Base-by-base conservation (phyloP, 148 eudicot species). In the Rhododendron kiyosumense region DNA sequence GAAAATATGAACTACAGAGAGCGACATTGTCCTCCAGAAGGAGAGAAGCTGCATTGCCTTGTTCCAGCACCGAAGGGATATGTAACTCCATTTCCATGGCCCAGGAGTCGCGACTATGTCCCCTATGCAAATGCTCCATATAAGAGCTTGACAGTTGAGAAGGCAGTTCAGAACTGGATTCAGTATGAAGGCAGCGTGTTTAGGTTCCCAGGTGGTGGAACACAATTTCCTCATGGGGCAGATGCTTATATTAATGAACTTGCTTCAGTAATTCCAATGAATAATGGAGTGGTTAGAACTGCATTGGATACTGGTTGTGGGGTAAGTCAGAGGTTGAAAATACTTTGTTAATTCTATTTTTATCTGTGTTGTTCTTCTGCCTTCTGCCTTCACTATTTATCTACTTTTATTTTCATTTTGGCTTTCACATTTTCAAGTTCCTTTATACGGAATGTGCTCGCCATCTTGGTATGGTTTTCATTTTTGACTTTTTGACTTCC, bases 171-270 rank as follows among this genome's bases (percentile, higher is more conserved):
- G 87, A 92, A 92, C 36, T 92, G 93, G 93, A 92, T 92, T 82
- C 92, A 90, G 67, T 92, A 90, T 79, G 93, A 92, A 86, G 93
- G 93, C 30, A 81, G 87, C 79, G 92, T 92, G 78, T 92, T 92
- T 79, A 86, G 92, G 84, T 92, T 92, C 79, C 93, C 93, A n/a
- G 93, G 93, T 81, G 93, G 93, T 77, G 93, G 93, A 83, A 92
- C 93, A 7, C 93, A 92, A 87, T 92, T 92, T 83, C 93, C 93
- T 90, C 88, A 89, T 63, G 93, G 93, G 32, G 93, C 93, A 2
- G 92, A 91, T 85, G 91, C 92, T 18, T 91, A 92, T 78, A 92
- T 92, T 13, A 24, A 89, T 80, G 88, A 92, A 36, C 86, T 92
- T 38, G 92, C 90, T 54, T 89, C 91, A 65, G 92, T 92, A 45